These are phyloP conservation scores for Caryopteris hybrid DNA, from an alignment of 305 asterid species.

Conservation along the genomic window DNA sequence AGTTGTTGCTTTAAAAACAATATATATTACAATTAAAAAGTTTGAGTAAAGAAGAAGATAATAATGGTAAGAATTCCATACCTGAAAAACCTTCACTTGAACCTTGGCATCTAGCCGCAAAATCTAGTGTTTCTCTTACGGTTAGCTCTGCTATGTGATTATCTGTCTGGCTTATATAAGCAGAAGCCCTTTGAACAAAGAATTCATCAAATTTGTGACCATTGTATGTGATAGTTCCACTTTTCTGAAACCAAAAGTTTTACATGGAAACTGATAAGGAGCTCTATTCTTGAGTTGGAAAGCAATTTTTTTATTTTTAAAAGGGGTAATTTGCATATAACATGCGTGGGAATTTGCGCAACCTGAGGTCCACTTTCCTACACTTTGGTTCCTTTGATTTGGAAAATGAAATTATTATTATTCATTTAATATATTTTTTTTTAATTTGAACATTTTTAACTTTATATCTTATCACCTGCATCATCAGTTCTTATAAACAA, in stretches of 20 bases:
- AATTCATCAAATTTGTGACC: conserved; percentile 69
- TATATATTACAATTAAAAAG: neutral
- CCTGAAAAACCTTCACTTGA: conserved; percentile 74
- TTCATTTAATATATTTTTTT: too few relatives aligned
- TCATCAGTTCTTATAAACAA: too few relatives aligned
- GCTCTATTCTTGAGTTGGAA: too few relatives aligned
- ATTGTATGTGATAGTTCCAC: conserved; percentile 62
- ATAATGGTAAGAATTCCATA: too few relatives aligned
- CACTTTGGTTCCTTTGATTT: too few relatives aligned
- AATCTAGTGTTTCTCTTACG: conserved; percentile 84
- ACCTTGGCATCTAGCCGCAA: conserved; percentile 92
- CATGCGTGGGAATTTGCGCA: neutral
- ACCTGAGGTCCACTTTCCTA: too few relatives aligned
- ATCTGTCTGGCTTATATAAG: conserved; percentile 87
- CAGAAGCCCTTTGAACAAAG: conserved; percentile 71
- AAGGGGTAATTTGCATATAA: too few relatives aligned
- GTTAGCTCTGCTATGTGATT: conserved; percentile 89
- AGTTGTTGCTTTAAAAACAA: neutral
- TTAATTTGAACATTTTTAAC: too few relatives aligned
- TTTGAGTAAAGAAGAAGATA: neutral
- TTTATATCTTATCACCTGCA: too few relatives aligned
- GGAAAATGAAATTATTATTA: too few relatives aligned
- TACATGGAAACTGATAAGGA: neutral
- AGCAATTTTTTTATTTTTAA: too few relatives aligned
- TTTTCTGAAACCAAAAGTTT: conserved; percentile 46